Evolutionary conservation across 2,329 filamentous ascomycete species (phyloP), one percentile per base, ranked within the genome.

Genomic region (Cadophora gregata): DNA sequence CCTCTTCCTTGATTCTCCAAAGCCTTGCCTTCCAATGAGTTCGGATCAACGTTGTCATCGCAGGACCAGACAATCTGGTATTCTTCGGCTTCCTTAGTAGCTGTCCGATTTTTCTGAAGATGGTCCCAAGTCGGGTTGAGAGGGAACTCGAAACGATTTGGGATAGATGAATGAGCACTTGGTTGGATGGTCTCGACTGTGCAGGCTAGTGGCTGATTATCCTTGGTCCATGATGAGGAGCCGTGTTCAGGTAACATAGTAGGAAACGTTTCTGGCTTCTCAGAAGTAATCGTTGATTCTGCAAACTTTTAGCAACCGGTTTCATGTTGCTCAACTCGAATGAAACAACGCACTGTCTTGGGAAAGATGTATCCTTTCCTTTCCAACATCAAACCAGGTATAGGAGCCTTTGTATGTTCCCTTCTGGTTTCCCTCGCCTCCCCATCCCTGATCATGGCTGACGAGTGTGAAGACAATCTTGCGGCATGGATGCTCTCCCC

Each of bases 331-430:
- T 8, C 21, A 24, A 9, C 3, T 24, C n/a, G 4, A 16, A 16
- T 14, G 25, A 16, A 65, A 66, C 65, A 77, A 74, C 58, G 24
- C 24, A 63, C 76, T 72, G 38, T 72, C 67, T 64, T 59, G 58
- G 0, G 72, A 75, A 19, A 78, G 78, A 53, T 84, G 83, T 58
- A 86, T 84, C 3, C 81, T 81, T 75, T 90, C 88, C 19, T 88
- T 74, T 0, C 88, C 88, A 19, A 82, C 86, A 64, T 89, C 87
- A 66, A 89, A 89, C 88, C 88, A 90, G 0, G 87, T 87, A 77
- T 78, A 88, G 0, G 87, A 86, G 2, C 76, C 78, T 0, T 74
- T 69, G 63, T 82, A 89, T 1, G 80, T 81, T 1, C 80, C 80
- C 1, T 72, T 73, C 0, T 76, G 67, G 9, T 33, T 31, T 10